Conservation (phyloP, 2,329 filamentous ascomycete genomes). For the Fusarium begoniae region DNA sequence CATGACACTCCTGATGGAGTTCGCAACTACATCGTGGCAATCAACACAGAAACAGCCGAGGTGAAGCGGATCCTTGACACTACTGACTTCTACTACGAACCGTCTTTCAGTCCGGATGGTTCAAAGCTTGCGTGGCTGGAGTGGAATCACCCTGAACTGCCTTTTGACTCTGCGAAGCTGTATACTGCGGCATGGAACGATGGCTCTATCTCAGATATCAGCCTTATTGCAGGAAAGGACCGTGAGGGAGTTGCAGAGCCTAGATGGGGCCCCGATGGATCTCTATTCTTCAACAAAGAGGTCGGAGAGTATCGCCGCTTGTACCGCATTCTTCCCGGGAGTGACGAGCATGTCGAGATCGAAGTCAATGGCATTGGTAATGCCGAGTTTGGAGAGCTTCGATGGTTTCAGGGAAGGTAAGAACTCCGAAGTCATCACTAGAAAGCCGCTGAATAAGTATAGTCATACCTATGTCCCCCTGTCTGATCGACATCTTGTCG, state of each 20-base stretch:
- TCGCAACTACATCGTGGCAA: constrained; percentile 52
- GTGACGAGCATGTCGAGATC: constrained; percentile 43
- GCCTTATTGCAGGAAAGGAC: constrained; percentile 53
- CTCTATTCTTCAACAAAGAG: constrained; percentile 60
- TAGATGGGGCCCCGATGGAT: constrained; percentile 59
- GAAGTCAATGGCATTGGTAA: constrained; percentile 51
- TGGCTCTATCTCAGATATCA: constrained; percentile 45
- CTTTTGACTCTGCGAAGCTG: constrained; percentile 58
- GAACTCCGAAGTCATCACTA: neutral
- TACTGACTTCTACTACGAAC: constrained; percentile 63
- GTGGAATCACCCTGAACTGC: constrained; percentile 64
- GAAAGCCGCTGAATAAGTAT: neutral
- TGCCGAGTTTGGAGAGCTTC: constrained; percentile 51
- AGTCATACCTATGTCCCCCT: constrained; percentile 54
- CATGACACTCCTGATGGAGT: constrained; percentile 46
- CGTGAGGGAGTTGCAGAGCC: constrained; percentile 59
- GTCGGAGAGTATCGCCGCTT: constrained; percentile 57
- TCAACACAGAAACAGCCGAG: constrained; percentile 53
- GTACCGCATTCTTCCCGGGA: constrained; percentile 49
- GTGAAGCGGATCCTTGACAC: constrained; percentile 52
- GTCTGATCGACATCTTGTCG: constrained; percentile 47
- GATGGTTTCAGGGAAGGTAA: constrained; percentile 46
- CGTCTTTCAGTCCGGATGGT: constrained; percentile 59
- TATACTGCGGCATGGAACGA: constrained; percentile 54
- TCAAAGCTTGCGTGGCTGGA: constrained; percentile 60